phyloP scores from a whole-genome alignment of 2,329 filamentous ascomycete genomes.

The Lasiodiplodia gonubiensis region DNA sequence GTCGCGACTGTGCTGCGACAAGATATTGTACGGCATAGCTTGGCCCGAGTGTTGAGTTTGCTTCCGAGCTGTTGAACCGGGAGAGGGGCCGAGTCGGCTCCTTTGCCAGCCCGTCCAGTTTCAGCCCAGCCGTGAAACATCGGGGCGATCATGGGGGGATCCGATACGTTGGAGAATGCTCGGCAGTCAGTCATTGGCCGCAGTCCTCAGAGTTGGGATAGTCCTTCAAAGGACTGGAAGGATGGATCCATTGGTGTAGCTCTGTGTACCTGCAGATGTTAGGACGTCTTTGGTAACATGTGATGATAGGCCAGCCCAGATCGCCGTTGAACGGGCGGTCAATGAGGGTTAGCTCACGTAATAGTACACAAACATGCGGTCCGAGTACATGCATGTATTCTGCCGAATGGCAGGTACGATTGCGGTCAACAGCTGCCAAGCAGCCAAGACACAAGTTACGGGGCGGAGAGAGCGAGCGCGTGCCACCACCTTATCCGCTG shows the following conservation, averaged over 20 bases:
- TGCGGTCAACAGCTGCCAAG: constrained; percentile 5
- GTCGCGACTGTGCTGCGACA: background rate
- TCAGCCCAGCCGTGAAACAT: constrained; percentile 5
- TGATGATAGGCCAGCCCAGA: background rate
- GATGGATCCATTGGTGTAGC: background rate
- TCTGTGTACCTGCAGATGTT: background rate
- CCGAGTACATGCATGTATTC: background rate
- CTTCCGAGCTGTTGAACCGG: constrained; percentile 3
- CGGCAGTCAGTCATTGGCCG: background rate
- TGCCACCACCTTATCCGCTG: constrained; percentile 12
- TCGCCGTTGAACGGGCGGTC: background rate
- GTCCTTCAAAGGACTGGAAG: background rate
- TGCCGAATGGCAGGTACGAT: background rate
- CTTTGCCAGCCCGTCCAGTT: background rate
- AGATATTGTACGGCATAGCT: background rate
- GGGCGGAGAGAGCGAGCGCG: constrained; percentile 11
- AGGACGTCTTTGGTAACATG: background rate
- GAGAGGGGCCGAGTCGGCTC: constrained; percentile 12
- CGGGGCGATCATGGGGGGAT: constrained; percentile 11
- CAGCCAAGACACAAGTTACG: constrained; percentile 3
- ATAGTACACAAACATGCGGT: background rate
- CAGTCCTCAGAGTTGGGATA: background rate
- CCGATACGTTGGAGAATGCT: background rate
- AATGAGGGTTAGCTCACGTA: background rate
- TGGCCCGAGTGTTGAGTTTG: background rate